Evolutionary conservation across 164 flowering plant genomes (phyloP), one percentile per base, ranked within the genome.

Genomic region (Kingdonia uniflora): DNA sequence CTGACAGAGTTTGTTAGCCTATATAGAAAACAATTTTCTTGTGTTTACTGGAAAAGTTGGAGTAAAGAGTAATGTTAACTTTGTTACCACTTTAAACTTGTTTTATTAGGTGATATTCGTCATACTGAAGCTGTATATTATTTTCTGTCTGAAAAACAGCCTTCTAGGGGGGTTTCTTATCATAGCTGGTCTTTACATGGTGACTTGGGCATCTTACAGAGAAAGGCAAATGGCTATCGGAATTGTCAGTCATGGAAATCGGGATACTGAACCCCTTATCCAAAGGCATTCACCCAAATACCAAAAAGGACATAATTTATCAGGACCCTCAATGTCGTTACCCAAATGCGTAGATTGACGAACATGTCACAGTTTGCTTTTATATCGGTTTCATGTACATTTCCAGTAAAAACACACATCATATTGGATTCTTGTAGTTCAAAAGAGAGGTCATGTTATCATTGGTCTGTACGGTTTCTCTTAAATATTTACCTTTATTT

Each of bases 151-250:
- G 45, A 52, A 19, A n/a, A 53, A 63, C 88, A 94, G 99, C 67
- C 62, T 94, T 38, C 0, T 83, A 5, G 99, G 99, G 19, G 99
- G 99, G 21, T 21, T 55, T 60, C 59, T 87, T 15, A 89, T 94
- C 38, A 74, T 89, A 48, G 82, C 81, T 13, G 99, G 99, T 43
- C 83, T 94, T 19, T 86, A 89, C 69, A 35, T 81, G 81, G 96
- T 94, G 17, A 94, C 99, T 4, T 94, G 99, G 99, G 97, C 95
- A 57, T 76, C 97, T 20, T 76, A 72, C 54, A 76, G 71, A 56
- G 97, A 89, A 63, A 75, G 52, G 53, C 76, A 72, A 62, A 56
- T 73, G 41, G 52, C 65, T 33, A 5, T 51, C 2, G 78, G 67
- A 29, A 40, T 52, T 11, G 29, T 56, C 17, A 60, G 67, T 33